Evolutionary conservation across 139 green algal species (phyloP), one percentile per base, ranked within the genome.

Genomic region (Ulvella scutata): DNA sequence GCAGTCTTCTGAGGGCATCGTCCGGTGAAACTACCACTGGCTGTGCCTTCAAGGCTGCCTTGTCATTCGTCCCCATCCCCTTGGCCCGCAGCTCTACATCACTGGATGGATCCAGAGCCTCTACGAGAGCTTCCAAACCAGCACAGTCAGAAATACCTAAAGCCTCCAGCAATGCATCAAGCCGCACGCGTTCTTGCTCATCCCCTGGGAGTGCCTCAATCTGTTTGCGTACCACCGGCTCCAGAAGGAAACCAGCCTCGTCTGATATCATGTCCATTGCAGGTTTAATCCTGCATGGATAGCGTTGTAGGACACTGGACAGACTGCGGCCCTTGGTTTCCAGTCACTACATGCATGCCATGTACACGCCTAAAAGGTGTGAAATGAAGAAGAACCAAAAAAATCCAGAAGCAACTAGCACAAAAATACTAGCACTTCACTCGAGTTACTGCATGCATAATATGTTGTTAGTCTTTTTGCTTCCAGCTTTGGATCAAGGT

Each of bases 221-320:
- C 77, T 85, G 74, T 39, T 77, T 77, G 20, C 67, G 43, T 31
- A 81, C 81, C 74, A 87, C 87, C 9, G 67, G 37, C 61, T 91
- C 86, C 20, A 90, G 51, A 26, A 94, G 79, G 77, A 92, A 94
- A 38, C 86, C 88, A 21, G 84, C 84, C 79, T 94, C 89, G 40
- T 90, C 85, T 10, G 78, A 83, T 37, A 94, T 76, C 38, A 94
- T 75, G 39, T 77, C 62, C 33, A 93, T 77, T 4, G 82, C 86
- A n/a, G 82, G 85, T 37, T 76, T 76, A 34, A 73, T 77, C 34
- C 72, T 37, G 39, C 51, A 67, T 20, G 17, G 21, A 59, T n/a
- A n/a, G n/a, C n/a, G n/a, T n/a, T n/a, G n/a, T n/a, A n/a, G n/a
- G n/a, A n/a, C n/a, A n/a, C n/a, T n/a, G n/a, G n/a, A n/a, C n/a